These are phyloP conservation scores for Cetraspora pellucida DNA, from an alignment of 192 early-diverging fungal genomes.

Conservation along the genomic window DNA sequence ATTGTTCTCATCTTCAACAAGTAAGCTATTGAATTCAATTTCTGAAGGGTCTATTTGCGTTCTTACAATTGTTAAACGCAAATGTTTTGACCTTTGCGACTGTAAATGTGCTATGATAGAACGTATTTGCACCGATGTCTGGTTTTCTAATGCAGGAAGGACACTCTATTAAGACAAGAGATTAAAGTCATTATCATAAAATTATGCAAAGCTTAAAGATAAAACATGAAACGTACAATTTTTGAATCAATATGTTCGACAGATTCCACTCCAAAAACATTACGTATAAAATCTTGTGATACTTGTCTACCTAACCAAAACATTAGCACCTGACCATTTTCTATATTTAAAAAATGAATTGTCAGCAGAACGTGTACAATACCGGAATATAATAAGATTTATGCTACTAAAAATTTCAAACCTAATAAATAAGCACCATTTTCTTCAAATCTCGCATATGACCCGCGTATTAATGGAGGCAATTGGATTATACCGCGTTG, in stretches of 20 bases:
- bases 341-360: slow-evolving; percentile 42
- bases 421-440: slow-evolving; percentile 82
- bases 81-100: slow-evolving; percentile 62
- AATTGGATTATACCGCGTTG: slow-evolving; percentile 60
- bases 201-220: not conserved
- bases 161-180: slow-evolving; percentile 41
- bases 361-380: not conserved
- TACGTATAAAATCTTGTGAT: slow-evolving; percentile 61
- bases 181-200: not conserved
- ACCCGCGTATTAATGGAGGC: slow-evolving; percentile 71
- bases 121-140: slow-evolving; percentile 63
- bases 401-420: slow-evolving; percentile 33
- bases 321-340: slow-evolving; percentile 76
- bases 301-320: slow-evolving; percentile 88
- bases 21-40: slow-evolving; percentile 70
- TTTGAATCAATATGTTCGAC: slow-evolving; percentile 71
- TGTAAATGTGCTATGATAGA: slow-evolving; percentile 68
- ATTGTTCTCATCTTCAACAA: slow-evolving; percentile 89
- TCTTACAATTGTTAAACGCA: slow-evolving; percentile 75
- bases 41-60: slow-evolving; percentile 85
- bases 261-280: slow-evolving; percentile 80
- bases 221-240: slow-evolving; percentile 52
- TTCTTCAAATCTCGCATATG: slow-evolving; percentile 73
- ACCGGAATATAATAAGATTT: not conserved
- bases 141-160: slow-evolving; percentile 72